These are phyloP conservation scores for Fusarium sarcochroum DNA, from an alignment of 2,329 filamentous ascomycete species.

Conservation along the genomic window DNA sequence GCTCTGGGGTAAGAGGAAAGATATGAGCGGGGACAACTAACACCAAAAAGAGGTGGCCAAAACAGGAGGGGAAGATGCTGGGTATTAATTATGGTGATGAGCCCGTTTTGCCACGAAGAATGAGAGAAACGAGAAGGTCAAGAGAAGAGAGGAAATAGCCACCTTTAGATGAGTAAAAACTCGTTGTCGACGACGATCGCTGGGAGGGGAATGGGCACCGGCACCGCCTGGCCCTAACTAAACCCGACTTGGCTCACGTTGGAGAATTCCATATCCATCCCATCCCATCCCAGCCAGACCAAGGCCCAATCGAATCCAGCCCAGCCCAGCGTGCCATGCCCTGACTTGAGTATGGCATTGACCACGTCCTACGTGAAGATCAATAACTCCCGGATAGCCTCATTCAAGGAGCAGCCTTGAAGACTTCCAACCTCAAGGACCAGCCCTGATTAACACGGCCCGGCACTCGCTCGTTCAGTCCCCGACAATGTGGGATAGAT, in stretches of 20 bases:
- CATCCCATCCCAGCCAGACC: neutral
- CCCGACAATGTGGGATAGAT: constrained; percentile 1
- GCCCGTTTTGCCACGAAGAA: neutral
- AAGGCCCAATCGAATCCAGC: constrained; percentile 16
- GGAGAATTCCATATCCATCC: constrained; percentile 16
- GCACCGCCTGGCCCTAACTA: constrained; percentile 35
- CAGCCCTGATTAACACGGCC: constrained; percentile 1
- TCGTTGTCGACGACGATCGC: constrained; percentile 20
- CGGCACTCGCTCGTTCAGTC: constrained; percentile 1
- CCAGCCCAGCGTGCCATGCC: constrained; percentile 9
- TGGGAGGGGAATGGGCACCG: constrained; percentile 30
- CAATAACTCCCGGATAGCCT: constrained; percentile 11
- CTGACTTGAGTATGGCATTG: neutral
- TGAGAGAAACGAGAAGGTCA: neutral
- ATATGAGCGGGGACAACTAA: constrained; percentile 44
- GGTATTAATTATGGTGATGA: constrained; percentile 11
- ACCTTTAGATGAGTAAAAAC: constrained; percentile 21
- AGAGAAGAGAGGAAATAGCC: constrained; percentile 12
- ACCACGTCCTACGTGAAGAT: constrained; percentile 19
- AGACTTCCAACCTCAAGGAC: constrained; percentile 1
- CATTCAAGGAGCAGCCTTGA: constrained; percentile 9
- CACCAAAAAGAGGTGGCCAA: constrained; percentile 6
- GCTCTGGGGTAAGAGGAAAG: constrained; percentile 48
- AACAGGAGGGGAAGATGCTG: neutral
- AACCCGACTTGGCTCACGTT: constrained; percentile 27